Percentiles rank a stretch among this genome's conserved stretches.
These are phyloP conservation scores for Rugosomyces carneus DNA, from an alignment of 1,284 basidiomycete species.

Conservation along the genomic window DNA sequence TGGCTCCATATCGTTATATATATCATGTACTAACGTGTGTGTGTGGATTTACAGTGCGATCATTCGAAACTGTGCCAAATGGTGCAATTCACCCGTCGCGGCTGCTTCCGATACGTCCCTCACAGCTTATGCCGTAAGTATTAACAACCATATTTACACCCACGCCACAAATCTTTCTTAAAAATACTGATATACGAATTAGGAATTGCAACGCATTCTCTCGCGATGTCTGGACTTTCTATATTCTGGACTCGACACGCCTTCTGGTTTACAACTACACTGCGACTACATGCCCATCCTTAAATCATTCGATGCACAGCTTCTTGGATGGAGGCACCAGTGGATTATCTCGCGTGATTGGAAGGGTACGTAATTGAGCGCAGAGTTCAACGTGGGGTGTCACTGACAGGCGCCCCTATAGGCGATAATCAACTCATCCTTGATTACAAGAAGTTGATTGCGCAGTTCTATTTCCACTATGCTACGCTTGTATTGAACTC, in stretches of 20 bases:
- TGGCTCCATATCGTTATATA: neutral
- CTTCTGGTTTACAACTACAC: conserved; percentile 82
- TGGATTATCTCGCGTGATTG: conserved; percentile 40
- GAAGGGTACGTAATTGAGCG: conserved; percentile 18
- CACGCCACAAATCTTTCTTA: neutral
- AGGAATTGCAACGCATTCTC: conserved; percentile 85
- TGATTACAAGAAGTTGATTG: conserved; percentile 49
- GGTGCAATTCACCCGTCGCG: conserved; percentile 60
- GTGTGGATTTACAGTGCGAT: conserved; percentile 54
- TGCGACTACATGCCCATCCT: conserved; percentile 83
- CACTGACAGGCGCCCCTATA: conserved; percentile 10
- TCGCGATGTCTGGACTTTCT: conserved; percentile 87
- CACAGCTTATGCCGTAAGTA: conserved; percentile 62
- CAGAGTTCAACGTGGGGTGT: neutral
- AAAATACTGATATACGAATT: neutral
- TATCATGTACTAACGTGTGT: conserved; percentile 1
- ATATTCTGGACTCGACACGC: conserved; percentile 77
- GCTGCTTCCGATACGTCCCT: conserved; percentile 59
- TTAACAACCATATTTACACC: neutral
- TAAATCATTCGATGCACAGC: conserved; percentile 79
- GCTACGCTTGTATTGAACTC: conserved; percentile 86
- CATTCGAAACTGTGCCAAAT: conserved; percentile 76
- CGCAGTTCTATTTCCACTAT: conserved; percentile 80
- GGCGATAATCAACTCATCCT: conserved; percentile 25
- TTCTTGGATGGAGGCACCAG: conserved; percentile 62